phyloP scores from a whole-genome alignment of 371 early-diverging fungal genomes.

The Phascolomyces articulosus region DNA sequence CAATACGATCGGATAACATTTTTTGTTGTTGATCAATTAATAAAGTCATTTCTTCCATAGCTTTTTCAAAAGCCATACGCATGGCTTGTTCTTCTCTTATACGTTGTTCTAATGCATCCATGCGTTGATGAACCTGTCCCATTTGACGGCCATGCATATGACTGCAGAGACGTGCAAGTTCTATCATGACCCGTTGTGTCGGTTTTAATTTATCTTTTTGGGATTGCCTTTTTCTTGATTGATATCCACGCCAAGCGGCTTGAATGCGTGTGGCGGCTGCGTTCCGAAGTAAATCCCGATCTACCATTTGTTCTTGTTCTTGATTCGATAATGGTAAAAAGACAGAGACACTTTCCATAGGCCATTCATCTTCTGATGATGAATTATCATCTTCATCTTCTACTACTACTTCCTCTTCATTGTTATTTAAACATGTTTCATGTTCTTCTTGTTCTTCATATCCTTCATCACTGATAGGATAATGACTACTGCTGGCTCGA shows the following conservation, averaged over 20 bases:
- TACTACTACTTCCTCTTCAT: too few species aligned
- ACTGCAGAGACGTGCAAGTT: slow-evolving; percentile 18
- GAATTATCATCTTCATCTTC: too few species aligned
- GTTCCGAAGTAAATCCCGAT: slow-evolving; percentile 21
- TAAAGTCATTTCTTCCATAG: slow-evolving; percentile 52
- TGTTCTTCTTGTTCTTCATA: slow-evolving; percentile 33
- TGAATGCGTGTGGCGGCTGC: slow-evolving; percentile 36
- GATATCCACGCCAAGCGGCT: slow-evolving; percentile 37
- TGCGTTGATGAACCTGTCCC: slow-evolving; percentile 22
- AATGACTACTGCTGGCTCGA: not conserved
- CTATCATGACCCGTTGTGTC: slow-evolving; percentile 22
- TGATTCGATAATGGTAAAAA: slow-evolving; percentile 36
- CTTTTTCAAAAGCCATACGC: slow-evolving; percentile 48
- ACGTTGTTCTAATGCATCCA: slow-evolving; percentile 26
- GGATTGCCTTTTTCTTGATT: slow-evolving; percentile 28
- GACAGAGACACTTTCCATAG: slow-evolving; percentile 40
- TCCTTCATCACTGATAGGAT: slow-evolving; percentile 32
- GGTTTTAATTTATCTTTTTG: slow-evolving; percentile 7
- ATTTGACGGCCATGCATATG: slow-evolving; percentile 12
- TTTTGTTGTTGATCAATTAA: slow-evolving; percentile 47
- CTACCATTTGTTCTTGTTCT: slow-evolving; percentile 24
- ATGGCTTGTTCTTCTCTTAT: slow-evolving; percentile 41
- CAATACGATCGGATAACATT: slow-evolving; percentile 38
- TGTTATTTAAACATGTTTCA: too few species aligned
- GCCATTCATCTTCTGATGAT: slow-evolving; percentile 28